Evolutionary conservation across 78 protist species (phyloP).

Genomic region (Speleostelium caveatum): DNA sequence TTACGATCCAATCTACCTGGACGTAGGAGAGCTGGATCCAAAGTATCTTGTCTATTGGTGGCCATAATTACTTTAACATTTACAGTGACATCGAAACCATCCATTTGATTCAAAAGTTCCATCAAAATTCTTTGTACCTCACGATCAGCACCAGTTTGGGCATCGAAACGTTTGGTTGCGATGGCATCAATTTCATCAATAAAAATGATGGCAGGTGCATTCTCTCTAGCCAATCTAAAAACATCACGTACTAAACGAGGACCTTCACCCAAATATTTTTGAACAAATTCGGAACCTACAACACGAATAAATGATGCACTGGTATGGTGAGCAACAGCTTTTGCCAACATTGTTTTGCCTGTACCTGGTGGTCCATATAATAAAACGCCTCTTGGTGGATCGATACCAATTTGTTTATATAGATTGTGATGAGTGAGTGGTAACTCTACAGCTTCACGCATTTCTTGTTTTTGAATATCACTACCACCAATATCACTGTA

Average conservation of each 20-base stretch:
- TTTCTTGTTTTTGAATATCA: constrained; percentile 99
- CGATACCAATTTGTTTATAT: constrained; percentile 98
- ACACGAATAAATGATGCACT: constrained; percentile 98
- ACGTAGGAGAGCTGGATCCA: constrained; percentile 99
- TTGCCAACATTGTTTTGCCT: constrained; percentile 97
- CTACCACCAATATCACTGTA: constrained; percentile 98
- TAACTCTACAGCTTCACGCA: constrained; percentile 99
- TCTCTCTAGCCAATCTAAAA: constrained; percentile 98
- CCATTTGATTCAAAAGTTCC: constrained; percentile 99
- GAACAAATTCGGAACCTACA: constrained; percentile 99
- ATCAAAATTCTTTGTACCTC: constrained; percentile 99
- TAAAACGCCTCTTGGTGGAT: constrained; percentile 99
- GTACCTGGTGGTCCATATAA: constrained; percentile 99
- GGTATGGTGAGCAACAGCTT: constrained; percentile 99
- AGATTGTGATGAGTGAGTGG: constrained; percentile 98
- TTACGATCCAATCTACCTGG: constrained; percentile 99
- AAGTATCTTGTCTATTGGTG: constrained; percentile 99
- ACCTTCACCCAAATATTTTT: constrained; percentile 99
- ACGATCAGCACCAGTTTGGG: constrained; percentile 99
- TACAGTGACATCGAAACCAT: constrained; percentile 99
- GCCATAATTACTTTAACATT: constrained; percentile 99
- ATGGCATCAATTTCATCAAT: constrained; percentile 97
- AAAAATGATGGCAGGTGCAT: constrained; percentile 99
- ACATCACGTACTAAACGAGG: constrained; percentile 99
- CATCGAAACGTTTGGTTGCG: constrained; percentile 99